Conservation (phyloP, 441 rosid species). For the Euphorbia schlechtendalii region DNA sequence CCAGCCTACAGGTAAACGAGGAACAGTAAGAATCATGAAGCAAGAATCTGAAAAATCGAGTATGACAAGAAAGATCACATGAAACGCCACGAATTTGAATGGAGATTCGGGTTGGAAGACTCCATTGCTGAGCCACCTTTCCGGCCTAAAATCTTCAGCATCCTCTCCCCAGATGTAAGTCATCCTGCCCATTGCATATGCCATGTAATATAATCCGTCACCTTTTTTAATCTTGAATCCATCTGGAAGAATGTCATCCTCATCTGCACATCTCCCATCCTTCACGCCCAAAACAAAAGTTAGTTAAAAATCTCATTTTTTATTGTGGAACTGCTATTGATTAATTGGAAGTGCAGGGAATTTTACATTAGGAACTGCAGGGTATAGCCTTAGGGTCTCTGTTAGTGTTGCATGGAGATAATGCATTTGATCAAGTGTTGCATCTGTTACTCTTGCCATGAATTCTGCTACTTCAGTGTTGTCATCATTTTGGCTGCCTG, state of each 20-base stretch:
- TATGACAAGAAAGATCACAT: too few species aligned
- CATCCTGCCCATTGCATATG: conserved; percentile 87
- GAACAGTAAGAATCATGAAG: neutral
- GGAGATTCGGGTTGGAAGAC: conserved; percentile 63
- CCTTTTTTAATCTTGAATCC: conserved; percentile 58
- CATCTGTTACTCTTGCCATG: conserved; percentile 37
- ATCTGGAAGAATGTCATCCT: conserved; percentile 70
- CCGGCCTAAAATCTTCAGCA: conserved; percentile 59
- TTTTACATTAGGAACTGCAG: conserved; percentile 61
- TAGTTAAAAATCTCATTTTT: too few species aligned
- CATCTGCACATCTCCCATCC: conserved; percentile 58
- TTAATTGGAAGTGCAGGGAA: neutral
- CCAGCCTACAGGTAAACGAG: conserved; percentile 40
- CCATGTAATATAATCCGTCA: conserved; percentile 45
- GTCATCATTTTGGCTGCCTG: conserved; percentile 18
- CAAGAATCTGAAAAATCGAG: neutral
- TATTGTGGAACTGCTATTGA: too few species aligned
- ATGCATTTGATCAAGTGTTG: conserved; percentile 55
- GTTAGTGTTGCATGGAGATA: conserved; percentile 77
- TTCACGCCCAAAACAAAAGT: conserved; percentile 3
- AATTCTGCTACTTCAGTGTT: conserved; percentile 31
- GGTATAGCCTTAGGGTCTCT: conserved; percentile 75
- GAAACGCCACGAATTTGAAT: conserved; percentile 63
- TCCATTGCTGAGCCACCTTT: conserved; percentile 72
- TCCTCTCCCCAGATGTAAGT: conserved; percentile 68